These are phyloP conservation scores for Lentinus polychrous DNA, from an alignment of 1,284 basidiomycete species.

Conservation along the genomic window DNA sequence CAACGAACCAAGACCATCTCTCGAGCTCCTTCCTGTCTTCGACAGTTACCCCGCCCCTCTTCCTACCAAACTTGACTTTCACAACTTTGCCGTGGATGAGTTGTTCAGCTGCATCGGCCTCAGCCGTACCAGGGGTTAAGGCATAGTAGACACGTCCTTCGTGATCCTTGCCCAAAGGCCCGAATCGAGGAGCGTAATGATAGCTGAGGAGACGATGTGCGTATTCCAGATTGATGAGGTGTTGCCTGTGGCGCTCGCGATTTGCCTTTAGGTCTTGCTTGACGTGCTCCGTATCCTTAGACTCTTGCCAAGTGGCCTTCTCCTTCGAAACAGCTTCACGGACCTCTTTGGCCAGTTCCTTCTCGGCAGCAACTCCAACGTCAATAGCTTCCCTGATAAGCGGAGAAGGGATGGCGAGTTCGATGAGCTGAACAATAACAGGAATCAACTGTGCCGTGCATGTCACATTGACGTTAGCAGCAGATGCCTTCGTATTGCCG, in stretches of 20 bases:
- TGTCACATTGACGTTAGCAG: constrained; percentile 27
- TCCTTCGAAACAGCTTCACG: constrained; percentile 40
- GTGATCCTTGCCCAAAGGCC: constrained; percentile 29
- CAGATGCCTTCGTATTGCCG: constrained; percentile 23
- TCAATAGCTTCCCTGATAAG: constrained; percentile 54
- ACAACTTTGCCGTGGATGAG: constrained; percentile 23
- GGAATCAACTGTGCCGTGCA: constrained; percentile 60
- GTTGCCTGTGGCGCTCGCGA: constrained; percentile 26
- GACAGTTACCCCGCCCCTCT: constrained; percentile 32
- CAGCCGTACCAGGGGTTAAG: constrained; percentile 23
- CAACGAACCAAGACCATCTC: constrained; percentile 70
- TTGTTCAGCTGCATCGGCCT: constrained; percentile 25
- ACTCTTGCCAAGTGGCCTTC: constrained; percentile 39
- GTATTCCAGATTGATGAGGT: constrained; percentile 24
- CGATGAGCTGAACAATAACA: constrained; percentile 50
- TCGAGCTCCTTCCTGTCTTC: constrained; percentile 41
- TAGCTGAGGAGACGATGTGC: constrained; percentile 21
- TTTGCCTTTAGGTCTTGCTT: constrained; percentile 11
- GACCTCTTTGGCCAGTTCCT: constrained; percentile 42
- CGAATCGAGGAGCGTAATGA: constrained; percentile 25
- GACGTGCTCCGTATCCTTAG: constrained; percentile 15
- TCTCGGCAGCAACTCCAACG: constrained; percentile 42
- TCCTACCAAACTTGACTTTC: constrained; percentile 24
- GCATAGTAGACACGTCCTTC: constrained; percentile 33
- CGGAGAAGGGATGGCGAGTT: constrained; percentile 39